phyloP scores from a whole-genome alignment of 108 stramenopile genomes.

The Heterococcus sp. region DNA sequence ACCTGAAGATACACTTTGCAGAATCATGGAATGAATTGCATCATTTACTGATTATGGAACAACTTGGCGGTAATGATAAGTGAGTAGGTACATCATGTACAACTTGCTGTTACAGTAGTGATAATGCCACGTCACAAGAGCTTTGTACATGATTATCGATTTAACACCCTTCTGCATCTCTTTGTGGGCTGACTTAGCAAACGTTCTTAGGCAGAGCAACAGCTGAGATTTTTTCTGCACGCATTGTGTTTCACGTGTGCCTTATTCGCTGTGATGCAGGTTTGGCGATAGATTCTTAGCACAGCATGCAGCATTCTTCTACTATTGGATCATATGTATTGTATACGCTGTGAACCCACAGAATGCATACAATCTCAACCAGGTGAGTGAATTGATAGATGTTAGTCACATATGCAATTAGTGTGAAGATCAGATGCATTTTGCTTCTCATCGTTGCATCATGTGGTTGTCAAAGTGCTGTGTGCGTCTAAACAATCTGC shows the following conservation, averaged over 20 bases:
- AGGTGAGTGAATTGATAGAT: conserved; percentile 5
- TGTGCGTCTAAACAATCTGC: too few species aligned
- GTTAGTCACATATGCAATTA: not conserved
- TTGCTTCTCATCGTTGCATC: too few species aligned
- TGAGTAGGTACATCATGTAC: conserved; percentile 8
- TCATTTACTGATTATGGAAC: conserved; percentile 93
- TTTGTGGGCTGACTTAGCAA: too few species aligned
- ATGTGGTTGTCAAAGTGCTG: too few species aligned
- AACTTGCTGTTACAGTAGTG: not conserved
- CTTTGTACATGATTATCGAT: too few species aligned
- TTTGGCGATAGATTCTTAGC: conserved; percentile 63
- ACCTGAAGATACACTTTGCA: conserved; percentile 80
- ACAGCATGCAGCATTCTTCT: conserved; percentile 82
- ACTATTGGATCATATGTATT: conserved; percentile 75
- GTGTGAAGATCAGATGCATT: not conserved
- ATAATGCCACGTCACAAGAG: too few species aligned
- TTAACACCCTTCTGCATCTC: too few species aligned
- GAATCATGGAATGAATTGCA: conserved; percentile 91
- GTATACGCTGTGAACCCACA: conserved; percentile 67
- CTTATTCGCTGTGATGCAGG: not conserved
- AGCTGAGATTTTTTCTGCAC: too few species aligned
- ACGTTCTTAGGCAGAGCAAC: too few species aligned
- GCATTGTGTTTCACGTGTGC: too few species aligned
- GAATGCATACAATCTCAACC: conserved; percentile 45
- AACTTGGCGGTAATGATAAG: conserved; percentile 74